Percentiles rank a stretch among this genome's conserved stretches.
Conservation (phyloP, 495 filamentous ascomycete genomes). For the Paragyromitra xinjiangensis region DNA sequence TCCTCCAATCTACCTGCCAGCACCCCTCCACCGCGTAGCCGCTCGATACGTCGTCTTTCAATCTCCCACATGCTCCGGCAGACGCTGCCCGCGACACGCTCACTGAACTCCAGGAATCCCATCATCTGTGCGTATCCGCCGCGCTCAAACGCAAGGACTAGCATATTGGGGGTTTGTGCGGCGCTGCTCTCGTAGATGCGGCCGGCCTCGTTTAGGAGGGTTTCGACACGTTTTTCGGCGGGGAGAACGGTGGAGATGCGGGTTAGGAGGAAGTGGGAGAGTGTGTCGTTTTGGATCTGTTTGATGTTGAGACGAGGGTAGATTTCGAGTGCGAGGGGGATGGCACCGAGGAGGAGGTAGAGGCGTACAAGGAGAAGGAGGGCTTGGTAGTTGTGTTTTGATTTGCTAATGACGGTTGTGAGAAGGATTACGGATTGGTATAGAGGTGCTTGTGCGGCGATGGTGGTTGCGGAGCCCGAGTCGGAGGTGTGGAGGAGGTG, state of each 20-base stretch:
- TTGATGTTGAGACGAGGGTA: conserved; percentile 69
- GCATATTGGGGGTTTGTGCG: conserved; percentile 56
- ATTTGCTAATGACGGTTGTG: conserved; percentile 63
- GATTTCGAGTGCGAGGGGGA: conserved; percentile 63
- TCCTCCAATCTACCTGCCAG: conserved; percentile 20
- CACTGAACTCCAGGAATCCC: conserved; percentile 58
- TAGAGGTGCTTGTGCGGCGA: conserved; percentile 59
- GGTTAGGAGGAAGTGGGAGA: conserved; percentile 68
- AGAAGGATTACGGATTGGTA: conserved; percentile 66
- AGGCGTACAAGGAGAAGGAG: conserved; percentile 66
- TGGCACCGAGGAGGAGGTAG: conserved; percentile 66
- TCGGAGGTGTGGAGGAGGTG: conserved; percentile 52
- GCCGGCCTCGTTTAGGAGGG: conserved; percentile 43
- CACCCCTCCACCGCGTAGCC: conserved; percentile 21
- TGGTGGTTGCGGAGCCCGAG: conserved; percentile 33
- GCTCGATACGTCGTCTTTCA: conserved; percentile 55
- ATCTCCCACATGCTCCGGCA: conserved; percentile 57
- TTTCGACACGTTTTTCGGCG: conserved; percentile 24
- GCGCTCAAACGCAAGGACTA: conserved; percentile 57
- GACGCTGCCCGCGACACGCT: conserved; percentile 55
- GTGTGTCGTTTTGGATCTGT: conserved; percentile 68
- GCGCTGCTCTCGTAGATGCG: conserved; percentile 56
- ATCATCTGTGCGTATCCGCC: conserved; percentile 59
- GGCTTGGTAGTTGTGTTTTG: conserved; percentile 68
- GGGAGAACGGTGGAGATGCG: conserved; percentile 66